Conservation (phyloP, 495 filamentous ascomycete species). For the Monascus purpureus region DNA sequence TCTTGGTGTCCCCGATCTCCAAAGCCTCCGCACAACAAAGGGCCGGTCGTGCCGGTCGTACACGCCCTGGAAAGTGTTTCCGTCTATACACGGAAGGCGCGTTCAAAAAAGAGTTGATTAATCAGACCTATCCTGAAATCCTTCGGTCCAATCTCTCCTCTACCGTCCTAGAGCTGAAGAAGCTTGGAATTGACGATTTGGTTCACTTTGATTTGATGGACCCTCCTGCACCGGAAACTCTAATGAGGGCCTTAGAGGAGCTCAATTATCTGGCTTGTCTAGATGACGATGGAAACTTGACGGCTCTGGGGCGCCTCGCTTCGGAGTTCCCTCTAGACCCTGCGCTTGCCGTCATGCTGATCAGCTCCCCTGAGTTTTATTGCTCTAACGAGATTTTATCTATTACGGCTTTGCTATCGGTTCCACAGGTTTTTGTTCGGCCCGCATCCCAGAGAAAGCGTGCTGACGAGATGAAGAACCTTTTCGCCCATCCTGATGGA, state of each 20-base stretch:
- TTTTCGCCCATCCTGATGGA: slow-evolving; percentile 85
- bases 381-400: slow-evolving; percentile 98
- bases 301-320: slow-evolving; percentile 67
- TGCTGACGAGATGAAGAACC: slow-evolving; percentile 95
- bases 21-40: slow-evolving; percentile 97
- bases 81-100: slow-evolving; percentile 90
- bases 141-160: slow-evolving; percentile 85
- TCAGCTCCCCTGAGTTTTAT: slow-evolving; percentile 92
- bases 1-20: slow-evolving; percentile 91
- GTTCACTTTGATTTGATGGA: slow-evolving; percentile 99
- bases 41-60: slow-evolving; percentile 97
- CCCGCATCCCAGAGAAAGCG: slow-evolving; percentile 70
- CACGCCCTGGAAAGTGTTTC: slow-evolving; percentile 93
- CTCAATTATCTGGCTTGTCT: slow-evolving; percentile 95
- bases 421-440: slow-evolving; percentile 87
- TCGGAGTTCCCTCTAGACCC: slow-evolving; percentile 96
- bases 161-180: slow-evolving; percentile 94
- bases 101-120: slow-evolving; percentile 96
- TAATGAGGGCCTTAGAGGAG: slow-evolving; percentile 97
- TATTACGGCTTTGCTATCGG: slow-evolving; percentile 83
- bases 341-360: slow-evolving; percentile 92
- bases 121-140: slow-evolving; percentile 93
- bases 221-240: slow-evolving; percentile 90
- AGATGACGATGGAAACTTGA: slow-evolving; percentile 90
- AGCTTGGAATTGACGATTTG: slow-evolving; percentile 87